Conservation (phyloP, 1,139 yeast species). For the Kurtzmaniella quercitrusa region DNA sequence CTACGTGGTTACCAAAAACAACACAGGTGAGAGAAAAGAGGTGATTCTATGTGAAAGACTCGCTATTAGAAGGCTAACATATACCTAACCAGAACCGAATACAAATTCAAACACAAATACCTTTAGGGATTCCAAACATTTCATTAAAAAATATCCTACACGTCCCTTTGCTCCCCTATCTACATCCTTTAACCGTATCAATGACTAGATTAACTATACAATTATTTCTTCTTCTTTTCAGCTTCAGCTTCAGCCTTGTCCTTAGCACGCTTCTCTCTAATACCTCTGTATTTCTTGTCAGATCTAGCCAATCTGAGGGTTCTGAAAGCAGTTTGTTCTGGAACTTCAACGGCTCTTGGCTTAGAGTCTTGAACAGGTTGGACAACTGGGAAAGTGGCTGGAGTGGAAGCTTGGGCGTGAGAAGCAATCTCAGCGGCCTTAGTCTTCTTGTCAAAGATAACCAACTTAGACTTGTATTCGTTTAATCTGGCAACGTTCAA, state of each 20-base stretch:
- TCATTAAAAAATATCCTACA: neutral
- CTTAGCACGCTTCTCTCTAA: conserved; percentile 95
- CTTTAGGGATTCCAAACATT: too few relatives aligned
- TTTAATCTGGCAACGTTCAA: conserved; percentile 93
- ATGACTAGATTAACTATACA: conserved; percentile 10
- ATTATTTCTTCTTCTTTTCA: conserved; percentile 90
- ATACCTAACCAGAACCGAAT: too few relatives aligned
- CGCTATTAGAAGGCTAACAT: too few relatives aligned
- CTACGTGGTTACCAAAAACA: too few relatives aligned
- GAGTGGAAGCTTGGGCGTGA: conserved; percentile 72
- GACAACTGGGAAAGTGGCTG: conserved; percentile 88
- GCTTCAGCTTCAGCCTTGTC: conserved; percentile 99
- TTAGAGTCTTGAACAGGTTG: conserved; percentile 69
- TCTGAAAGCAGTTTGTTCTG: conserved; percentile 88
- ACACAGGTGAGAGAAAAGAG: too few relatives aligned
- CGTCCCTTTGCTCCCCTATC: too few relatives aligned
- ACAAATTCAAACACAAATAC: too few relatives aligned
- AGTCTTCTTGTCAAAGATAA: conserved; percentile 88
- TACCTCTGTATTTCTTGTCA: conserved; percentile 89
- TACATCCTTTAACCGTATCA: conserved; percentile 10
- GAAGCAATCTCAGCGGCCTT: conserved; percentile 65
- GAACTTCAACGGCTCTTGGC: conserved; percentile 86
- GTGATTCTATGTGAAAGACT: too few relatives aligned
- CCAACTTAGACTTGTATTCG: conserved; percentile 94
- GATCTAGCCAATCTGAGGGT: conserved; percentile 95